Percentiles rank a stretch among this genome's conserved stretches.
phyloP scores from a whole-genome alignment of 352 stramenopile genomes.

The Phytophthora meadii region DNA sequence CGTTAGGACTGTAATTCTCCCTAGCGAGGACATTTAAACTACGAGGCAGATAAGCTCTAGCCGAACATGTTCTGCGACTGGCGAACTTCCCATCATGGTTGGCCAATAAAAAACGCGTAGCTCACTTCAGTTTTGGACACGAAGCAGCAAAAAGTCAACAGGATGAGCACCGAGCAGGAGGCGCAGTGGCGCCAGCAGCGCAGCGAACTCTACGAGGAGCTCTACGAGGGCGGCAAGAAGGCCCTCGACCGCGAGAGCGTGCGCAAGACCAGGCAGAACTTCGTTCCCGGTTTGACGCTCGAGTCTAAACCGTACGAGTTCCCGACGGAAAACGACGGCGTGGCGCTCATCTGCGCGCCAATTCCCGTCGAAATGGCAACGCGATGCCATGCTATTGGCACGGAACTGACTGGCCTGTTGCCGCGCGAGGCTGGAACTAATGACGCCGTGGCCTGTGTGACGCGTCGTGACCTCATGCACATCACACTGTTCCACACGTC shows the following conservation, averaged over 20 bases:
- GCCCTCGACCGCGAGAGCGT: conserved; percentile 46
- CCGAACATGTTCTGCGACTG: conserved; percentile 1
- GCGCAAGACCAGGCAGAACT: conserved; percentile 45
- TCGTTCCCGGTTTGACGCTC: conserved; percentile 44
- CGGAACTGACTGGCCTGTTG: conserved; percentile 53
- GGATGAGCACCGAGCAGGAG: conserved; percentile 47
- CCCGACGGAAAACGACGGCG: conserved; percentile 46
- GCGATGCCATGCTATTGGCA: conserved; percentile 46
- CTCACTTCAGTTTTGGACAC: conserved; percentile 30
- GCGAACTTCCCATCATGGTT: neutral
- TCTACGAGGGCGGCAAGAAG: conserved; percentile 45
- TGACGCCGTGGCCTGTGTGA: conserved; percentile 62
- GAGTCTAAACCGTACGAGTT: conserved; percentile 61
- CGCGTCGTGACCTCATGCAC: conserved; percentile 74
- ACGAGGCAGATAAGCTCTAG: too few species aligned
- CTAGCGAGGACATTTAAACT: conserved; percentile 9
- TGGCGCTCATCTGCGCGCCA: conserved; percentile 58
- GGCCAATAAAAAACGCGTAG: neutral
- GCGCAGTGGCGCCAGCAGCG: conserved; percentile 44
- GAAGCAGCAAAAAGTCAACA: conserved; percentile 23
- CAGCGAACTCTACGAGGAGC: conserved; percentile 47
- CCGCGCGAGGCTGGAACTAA: conserved; percentile 37
- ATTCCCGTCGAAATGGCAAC: conserved; percentile 47
- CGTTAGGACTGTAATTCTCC: conserved; percentile 18
- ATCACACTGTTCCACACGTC: conserved; percentile 85